Base-by-base conservation (phyloP, 345 rosid species). In the Syzygium oleosum region DNA sequence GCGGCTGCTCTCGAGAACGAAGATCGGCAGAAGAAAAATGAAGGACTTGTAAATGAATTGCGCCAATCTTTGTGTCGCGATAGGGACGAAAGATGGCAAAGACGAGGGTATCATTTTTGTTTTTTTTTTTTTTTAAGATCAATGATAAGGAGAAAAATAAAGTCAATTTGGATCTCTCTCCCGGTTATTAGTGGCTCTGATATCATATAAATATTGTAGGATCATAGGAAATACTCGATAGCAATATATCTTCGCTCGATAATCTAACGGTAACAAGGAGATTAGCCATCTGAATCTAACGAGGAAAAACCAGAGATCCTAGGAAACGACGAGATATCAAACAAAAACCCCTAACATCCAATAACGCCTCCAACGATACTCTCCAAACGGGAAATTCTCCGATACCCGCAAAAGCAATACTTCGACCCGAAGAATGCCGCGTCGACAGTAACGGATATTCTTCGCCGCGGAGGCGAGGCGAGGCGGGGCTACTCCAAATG, bases 21-120 rank as follows among this genome's bases (percentile, higher is more conserved):
- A 58, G 61, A 56, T 56, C 12, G n/a, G n/a, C 61, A 2, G 5
- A 10, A 9, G n/a, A 4, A 56, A 56, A 56, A 56, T 46, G 29
- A 56, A 38, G 19, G 21, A 27, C 25, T 17, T 14, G 87, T 84
- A 89, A 88, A 68, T 77, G 68, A n/a, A 84, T 19, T 85, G 9
- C 65, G 34, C 59, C 23, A 19, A 68, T 59, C 31, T 59, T 11
- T 25, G 65, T 58, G 27, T 58, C 65, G 12, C 6, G 12, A 43
- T 43, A 6, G 46, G 46, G 7, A 43, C 46, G 46, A 43, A 43
- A 43, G 46, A 43, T 6, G 46, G 46, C 46, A 43, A 43, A 43
- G 46, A 43, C 5, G 7, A 43, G 7, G 46, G 4, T 38, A 38
- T 38, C 41, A 38, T 38, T 38, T 38, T 43, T 43, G n/a, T 29